Conservation (phyloP, 768 basidiomycete species). For the Mycena leptocephala region DNA sequence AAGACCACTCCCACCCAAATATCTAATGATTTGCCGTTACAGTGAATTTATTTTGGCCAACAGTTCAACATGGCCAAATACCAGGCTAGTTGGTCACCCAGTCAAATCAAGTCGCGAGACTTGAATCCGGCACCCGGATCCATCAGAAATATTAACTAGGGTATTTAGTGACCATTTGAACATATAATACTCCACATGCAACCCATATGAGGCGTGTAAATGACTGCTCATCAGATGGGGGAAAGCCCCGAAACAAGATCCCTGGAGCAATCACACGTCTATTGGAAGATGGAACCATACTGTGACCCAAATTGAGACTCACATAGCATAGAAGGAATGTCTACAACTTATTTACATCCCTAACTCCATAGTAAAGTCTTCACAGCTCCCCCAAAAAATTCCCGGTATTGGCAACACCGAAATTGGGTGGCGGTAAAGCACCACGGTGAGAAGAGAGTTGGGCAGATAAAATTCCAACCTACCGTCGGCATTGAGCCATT, state of each 20-base stretch:
- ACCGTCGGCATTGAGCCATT: no score
- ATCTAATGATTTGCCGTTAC: background rate
- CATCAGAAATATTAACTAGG: background rate
- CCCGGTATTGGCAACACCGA: no score
- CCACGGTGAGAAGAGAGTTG: no score
- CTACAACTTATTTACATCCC: background rate
- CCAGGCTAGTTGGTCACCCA: background rate
- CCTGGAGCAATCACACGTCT: background rate
- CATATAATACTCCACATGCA: no score
- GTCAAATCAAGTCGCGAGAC: background rate
- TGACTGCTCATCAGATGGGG: background rate
- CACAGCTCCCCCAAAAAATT: background rate
- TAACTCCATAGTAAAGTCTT: background rate
- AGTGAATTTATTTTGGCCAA: background rate
- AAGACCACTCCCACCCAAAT: background rate
- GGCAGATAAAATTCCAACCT: no score
- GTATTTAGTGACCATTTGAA: background rate
- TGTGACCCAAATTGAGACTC: background rate
- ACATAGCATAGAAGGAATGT: background rate
- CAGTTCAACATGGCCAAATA: conserved; percentile 1
- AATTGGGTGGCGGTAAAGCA: no score
- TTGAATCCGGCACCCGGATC: background rate
- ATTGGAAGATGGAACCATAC: no score
- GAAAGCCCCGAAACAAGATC: no score
- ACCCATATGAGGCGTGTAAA: no score